Evolutionary conservation across 148 eudicot species (phyloP), one percentile per base, ranked within the genome.

Genomic region (Limonium bicolor): DNA sequence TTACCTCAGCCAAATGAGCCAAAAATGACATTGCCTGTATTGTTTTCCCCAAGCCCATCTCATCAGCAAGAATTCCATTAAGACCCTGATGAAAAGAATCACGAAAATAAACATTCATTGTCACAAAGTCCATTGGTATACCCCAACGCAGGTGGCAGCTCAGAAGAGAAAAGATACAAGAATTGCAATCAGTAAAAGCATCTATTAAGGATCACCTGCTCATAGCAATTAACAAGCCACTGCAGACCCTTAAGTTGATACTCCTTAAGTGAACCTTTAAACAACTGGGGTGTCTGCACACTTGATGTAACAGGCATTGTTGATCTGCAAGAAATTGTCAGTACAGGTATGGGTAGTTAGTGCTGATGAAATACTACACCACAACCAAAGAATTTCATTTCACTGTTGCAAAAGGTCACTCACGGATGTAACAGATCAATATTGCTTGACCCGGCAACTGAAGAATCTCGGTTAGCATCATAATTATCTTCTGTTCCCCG

Each of bases 1-100:
- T 77, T 68, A 90, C 97, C 80, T 90, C 97, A 16, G 95, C 97
- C 66, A 90, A 66, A 76, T 90, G 95, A 66, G 95, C 97, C 71
- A 90, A 73, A 64, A 90, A 90, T 25, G 95, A 78, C 97, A 90
- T 90, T 29, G 97, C 97, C 59, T 90, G 97, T 57, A 90, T 90
- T 25, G 97, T 90, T 70, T 90, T 90, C 46, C 97, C 97, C 36
- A 90, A 64, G 28, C 97, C 97, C 97, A 90, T 90, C 66, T 90
- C 97, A 61, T 90, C 97, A 61, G 97, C 97, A 55, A 90, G 84
- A 59, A 90, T 90, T 50, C 97, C 97, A 71, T 90, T 90, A 54
- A 90, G 67, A 56, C 97, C 97, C 97, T 90, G 63, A 51, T 35
- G 53, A 13, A 63, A 37, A 53, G 37, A 46, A 25, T 36, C 42